Evolutionary conservation across 495 filamentous ascomycete genomes (phyloP), one percentile per base, ranked within the genome.

Genomic region (Talaromyces stipitatus): DNA sequence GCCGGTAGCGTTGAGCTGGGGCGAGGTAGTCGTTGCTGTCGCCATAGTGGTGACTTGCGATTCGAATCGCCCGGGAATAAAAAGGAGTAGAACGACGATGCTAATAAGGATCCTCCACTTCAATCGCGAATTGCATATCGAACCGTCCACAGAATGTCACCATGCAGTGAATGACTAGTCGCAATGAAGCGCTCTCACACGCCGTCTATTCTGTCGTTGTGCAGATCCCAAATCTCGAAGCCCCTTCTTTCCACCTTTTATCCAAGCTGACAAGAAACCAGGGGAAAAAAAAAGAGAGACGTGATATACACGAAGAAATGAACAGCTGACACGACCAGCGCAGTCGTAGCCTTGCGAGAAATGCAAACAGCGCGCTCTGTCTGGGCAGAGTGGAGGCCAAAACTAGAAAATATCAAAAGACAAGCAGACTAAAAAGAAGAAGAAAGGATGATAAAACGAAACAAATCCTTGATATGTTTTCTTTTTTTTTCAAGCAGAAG

Each of bases 1-100:
- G 11, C 28, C 30, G 32, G 36, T 12, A 46, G 62, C 60, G 32
- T 57, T 61, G 33, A 68, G 68, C 47, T 79, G 74, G 62, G 83
- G 77, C 63, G 80, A 76, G 60, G 82, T 72, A 70, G 85, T 79
- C 78, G 83, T 81, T 69, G 78, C 76, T 61, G 78, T 72, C 61
- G 78, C 77, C 80, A 81, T 81, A 64, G 66, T 30, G n/a, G 30
- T 26, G 20, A 26, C 2, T 45, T 48, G 18, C 43, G 45, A 48
- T 5, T n/a, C 8, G 10, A 12, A 20, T 24, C 45, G 45, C 50
- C 27, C 23, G 12, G 9, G 30, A 48, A 20, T 24, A 24, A n/a
- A 12, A 20, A 48, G 20, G 8, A 48, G 24, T 24, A 26, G 45
- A n/a, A 48, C 45, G 22, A 46, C 22, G 45, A 51, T 26, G 48